phyloP scores from a whole-genome alignment of 805 yeast species.

The Starmerella geochares region DNA sequence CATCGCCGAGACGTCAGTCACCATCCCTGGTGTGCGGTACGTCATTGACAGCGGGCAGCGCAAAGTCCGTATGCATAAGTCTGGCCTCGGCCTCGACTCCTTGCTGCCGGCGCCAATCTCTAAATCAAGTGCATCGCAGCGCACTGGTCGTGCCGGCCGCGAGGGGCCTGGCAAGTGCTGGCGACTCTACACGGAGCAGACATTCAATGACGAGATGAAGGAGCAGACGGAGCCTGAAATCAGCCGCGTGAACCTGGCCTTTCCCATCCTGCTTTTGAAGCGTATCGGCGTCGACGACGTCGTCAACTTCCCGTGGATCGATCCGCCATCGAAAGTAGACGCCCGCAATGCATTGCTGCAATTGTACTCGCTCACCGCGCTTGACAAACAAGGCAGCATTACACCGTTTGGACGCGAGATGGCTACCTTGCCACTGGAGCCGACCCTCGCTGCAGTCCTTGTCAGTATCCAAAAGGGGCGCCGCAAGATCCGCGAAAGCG shows the following conservation, averaged over 20 bases:
- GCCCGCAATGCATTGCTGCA: constrained; percentile 67
- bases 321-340: constrained; percentile 74
- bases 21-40: constrained; percentile 87
- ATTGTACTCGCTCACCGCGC: constrained; percentile 66
- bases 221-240: constrained; percentile 90
- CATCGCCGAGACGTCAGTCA: constrained; percentile 95
- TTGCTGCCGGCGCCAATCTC: constrained; percentile 86
- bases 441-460: constrained; percentile 79
- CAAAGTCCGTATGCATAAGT: constrained; percentile 91
- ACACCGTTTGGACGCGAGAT: constrained; percentile 73
- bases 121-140: constrained; percentile 85
- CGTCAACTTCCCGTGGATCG: constrained; percentile 84
- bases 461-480: constrained; percentile 48
- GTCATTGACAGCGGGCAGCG: constrained; percentile 89
- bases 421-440: constrained; percentile 86
- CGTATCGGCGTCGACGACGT: constrained; percentile 74
- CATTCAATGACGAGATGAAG: constrained; percentile 47
- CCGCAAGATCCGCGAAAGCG: constrained; percentile 44
- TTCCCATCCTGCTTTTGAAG: constrained; percentile 76
- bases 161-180: constrained; percentile 85
- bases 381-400: constrained; percentile 64
- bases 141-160: constrained; percentile 99
- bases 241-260: constrained; percentile 69
- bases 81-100: constrained; percentile 84
- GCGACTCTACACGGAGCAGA: constrained; percentile 67